Conservation (phyloP, 495 filamentous ascomycete species). For the Penicillium verhagenii region DNA sequence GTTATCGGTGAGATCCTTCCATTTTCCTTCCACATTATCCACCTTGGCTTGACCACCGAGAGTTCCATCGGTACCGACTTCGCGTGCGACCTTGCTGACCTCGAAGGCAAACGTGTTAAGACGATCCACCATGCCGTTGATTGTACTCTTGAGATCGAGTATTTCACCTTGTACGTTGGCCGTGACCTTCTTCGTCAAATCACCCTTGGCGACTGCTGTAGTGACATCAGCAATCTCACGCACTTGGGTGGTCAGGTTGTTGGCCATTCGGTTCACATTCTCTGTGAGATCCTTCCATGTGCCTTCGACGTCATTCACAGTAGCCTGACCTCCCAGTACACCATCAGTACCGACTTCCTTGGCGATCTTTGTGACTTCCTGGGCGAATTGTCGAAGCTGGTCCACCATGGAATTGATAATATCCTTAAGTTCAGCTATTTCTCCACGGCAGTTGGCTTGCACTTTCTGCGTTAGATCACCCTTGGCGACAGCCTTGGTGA, state of each 20-base stretch:
- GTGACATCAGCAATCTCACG: constrained; percentile 98
- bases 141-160: constrained; percentile 90
- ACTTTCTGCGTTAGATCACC: constrained; percentile 97
- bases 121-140: constrained; percentile 99
- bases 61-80: constrained; percentile 97
- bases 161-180: constrained; percentile 98
- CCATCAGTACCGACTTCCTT: constrained; percentile 97
- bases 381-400: constrained; percentile 92
- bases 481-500: constrained; percentile 96
- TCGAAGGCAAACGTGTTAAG: constrained; percentile 96
- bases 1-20: constrained; percentile 98
- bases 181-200: constrained; percentile 92
- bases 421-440: constrained; percentile 91
- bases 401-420: constrained; percentile 99
- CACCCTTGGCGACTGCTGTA: constrained; percentile 91
- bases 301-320: constrained; percentile 94
- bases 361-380: constrained; percentile 97
- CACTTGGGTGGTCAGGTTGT: constrained; percentile 97
- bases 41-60: constrained; percentile 95
- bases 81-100: constrained; percentile 96
- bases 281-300: constrained; percentile 97
- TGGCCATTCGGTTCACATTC: constrained; percentile 98
- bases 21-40: constrained; percentile 97
- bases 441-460: constrained; percentile 92
- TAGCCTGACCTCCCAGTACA: constrained; percentile 91